Conservation (phyloP, 176 grass and related monocot species). For the Triticum urartu region DNA sequence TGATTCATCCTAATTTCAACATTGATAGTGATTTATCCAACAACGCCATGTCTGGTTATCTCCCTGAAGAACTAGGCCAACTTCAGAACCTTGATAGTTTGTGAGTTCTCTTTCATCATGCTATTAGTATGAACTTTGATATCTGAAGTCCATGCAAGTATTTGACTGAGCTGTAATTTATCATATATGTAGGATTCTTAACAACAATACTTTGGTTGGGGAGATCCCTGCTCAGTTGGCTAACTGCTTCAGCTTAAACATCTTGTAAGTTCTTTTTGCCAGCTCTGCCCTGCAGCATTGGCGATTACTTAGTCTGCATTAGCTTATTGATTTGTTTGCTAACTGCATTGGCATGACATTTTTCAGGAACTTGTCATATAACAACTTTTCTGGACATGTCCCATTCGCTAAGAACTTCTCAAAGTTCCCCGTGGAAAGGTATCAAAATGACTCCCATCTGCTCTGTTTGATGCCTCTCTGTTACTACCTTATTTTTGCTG, state of each 20-base stretch:
- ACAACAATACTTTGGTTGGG: conserved; percentile 86
- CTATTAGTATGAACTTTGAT: neutral
- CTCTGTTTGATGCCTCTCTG: neutral
- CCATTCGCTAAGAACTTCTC: conserved; percentile 81
- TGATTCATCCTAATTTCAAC: conserved; percentile 15
- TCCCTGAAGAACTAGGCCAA: conserved; percentile 88
- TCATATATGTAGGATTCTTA: conserved; percentile 73
- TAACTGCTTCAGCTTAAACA: conserved; percentile 91
- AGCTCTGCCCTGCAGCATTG: neutral
- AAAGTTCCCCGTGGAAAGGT: conserved; percentile 89
- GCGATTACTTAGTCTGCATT: conserved; percentile 12
- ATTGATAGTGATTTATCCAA: conserved; percentile 75
- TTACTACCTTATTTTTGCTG: neutral
- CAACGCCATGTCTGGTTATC: conserved; percentile 68
- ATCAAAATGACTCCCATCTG: neutral
- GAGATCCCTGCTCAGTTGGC: conserved; percentile 83
- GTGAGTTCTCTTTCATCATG: conserved; percentile 54
- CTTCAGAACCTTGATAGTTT: conserved; percentile 89
- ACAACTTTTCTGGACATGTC: conserved; percentile 83
- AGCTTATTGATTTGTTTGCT: neutral
- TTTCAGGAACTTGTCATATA: conserved; percentile 92
- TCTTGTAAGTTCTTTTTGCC: conserved; percentile 57
- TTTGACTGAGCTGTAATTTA: conserved; percentile 4
- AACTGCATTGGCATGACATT: neutral
- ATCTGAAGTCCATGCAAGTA: neutral